phyloP scores from a whole-genome alignment of 2,329 filamentous ascomycete genomes.

The Aspergillus persii region DNA sequence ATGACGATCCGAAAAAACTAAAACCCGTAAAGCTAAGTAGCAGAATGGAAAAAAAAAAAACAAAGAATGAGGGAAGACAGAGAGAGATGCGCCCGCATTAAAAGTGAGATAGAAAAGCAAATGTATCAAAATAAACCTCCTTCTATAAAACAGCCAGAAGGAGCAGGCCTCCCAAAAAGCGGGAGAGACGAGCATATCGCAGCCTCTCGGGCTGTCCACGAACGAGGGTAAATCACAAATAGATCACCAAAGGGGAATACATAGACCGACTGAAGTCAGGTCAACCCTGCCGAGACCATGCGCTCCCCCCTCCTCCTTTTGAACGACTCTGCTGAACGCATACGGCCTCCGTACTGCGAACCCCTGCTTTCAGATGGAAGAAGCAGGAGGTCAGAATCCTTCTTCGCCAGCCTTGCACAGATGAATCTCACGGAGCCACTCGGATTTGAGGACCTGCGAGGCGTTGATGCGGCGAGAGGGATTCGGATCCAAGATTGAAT shows the following conservation, averaged over 20 bases:
- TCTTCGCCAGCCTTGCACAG: slow-evolving; percentile 95
- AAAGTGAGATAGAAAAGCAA: slow-evolving; percentile 5
- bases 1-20: slow-evolving; percentile 25
- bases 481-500: slow-evolving; percentile 95
- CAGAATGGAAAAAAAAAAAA: slow-evolving; percentile 20
- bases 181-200: neutral
- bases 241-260: slow-evolving; percentile 9
- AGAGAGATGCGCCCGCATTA: slow-evolving; percentile 26
- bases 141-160: slow-evolving; percentile 21
- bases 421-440: slow-evolving; percentile 98
- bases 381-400: slow-evolving; percentile 61
- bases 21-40: slow-evolving; percentile 16
- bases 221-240: slow-evolving; percentile 18
- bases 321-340: neutral
- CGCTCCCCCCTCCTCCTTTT: neutral
- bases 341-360: neutral
- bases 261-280: slow-evolving; percentile 13
- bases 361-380: neutral
- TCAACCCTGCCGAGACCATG: slow-evolving; percentile 14
- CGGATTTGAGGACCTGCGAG: slow-evolving; percentile 93
- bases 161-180: slow-evolving; percentile 7
- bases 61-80: slow-evolving; percentile 9
- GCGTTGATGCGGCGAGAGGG: slow-evolving; percentile 89
- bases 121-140: slow-evolving; percentile 18
- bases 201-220: neutral